Evolutionary conservation across 163 green algal genomes (phyloP), one percentile per base, ranked within the genome.

Genomic region (Volvox carteri): DNA sequence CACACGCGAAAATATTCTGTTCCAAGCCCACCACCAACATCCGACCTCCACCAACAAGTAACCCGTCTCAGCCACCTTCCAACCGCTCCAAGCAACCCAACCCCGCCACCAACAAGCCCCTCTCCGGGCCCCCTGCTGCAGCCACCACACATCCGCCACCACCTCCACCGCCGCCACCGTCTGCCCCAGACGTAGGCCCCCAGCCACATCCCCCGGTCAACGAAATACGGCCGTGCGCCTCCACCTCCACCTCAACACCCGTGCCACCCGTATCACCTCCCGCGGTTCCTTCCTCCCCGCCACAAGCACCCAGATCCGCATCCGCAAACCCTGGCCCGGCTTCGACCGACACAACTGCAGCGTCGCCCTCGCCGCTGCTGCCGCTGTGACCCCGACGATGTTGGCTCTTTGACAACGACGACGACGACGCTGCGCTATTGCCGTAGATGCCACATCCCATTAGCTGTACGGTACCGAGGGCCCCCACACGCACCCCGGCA

Each of bases 211-310:
- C 78, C 8, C 25, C 46, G 18, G 54, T 65, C 42, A 86, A 2
- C 58, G 48, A 2, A 41, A 68, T 46, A 5, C 62, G 42, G 1
- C 79, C 79, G 19, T 86, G 42, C 30, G 79, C 30, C 39, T 41
- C 79, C 78, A 86, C 78, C 41, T 86, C 58, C 62, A 86, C n/a
- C 79, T 56, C 77, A 37, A 42, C 58, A 21, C 23, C 78, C 68
- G 39, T 21, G 39, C 78, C 42, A 78, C 60, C 60, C 30, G 39
- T 42, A 48, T 1, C 58, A 6, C 58, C 39, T 65, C 54, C 54
- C 54, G 54, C 8, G 54, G 7, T 30, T 65, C 54, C 54, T 30
- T 65, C 54, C 54, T 5, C 28, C 5, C 54, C 8, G 54, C 54
- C 5, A 19, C 28, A 5, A 8, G 7, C 5, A 12, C 28, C 28